A percentile compares a stretch with the other conserved stretches of the same genome.
These are phyloP conservation scores for Botrytis elliptica DNA, from an alignment of 2,329 filamentous ascomycete genomes.

Conservation along the genomic window DNA sequence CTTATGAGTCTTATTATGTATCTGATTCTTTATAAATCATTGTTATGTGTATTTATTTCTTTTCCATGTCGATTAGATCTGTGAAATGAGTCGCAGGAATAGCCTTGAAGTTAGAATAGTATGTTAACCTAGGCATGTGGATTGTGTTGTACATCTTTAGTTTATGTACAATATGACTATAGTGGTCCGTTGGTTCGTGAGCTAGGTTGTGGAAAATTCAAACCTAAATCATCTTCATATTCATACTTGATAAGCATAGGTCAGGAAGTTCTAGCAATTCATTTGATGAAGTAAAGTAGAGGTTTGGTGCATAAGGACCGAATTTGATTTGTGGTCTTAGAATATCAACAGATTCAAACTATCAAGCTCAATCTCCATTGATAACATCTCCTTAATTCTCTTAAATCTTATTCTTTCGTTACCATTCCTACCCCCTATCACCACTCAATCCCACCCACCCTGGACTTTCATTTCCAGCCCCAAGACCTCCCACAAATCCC, in stretches of 20 bases:
- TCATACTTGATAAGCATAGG: background rate
- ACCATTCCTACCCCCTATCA: constrained; percentile 13
- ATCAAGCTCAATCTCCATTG: background rate
- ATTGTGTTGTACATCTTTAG: background rate
- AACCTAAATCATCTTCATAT: no score
- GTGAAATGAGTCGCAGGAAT: no score
- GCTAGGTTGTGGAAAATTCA: background rate
- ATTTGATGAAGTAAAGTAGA: no score
- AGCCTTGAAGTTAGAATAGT: no score
- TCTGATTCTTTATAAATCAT: no score
- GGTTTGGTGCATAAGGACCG: background rate
- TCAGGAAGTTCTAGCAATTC: background rate
- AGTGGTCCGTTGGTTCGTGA: no score
- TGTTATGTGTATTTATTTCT: background rate
- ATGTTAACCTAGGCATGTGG: background rate
- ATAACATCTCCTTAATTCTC: background rate
- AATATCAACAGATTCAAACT: background rate
- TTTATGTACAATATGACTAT: background rate
- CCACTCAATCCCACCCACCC: constrained; percentile 23
- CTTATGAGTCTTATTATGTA: no score
- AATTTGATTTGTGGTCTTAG: background rate
- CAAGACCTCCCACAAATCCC: constrained; percentile 21
- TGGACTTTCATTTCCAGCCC: constrained; percentile 9
- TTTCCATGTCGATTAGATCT: background rate
- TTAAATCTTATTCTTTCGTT: background rate